Percentiles rank a stretch among this genome's conserved stretches.
Evolutionary conservation across 768 basidiomycete species (phyloP).

Genomic region (Tephrocybe sp.): DNA sequence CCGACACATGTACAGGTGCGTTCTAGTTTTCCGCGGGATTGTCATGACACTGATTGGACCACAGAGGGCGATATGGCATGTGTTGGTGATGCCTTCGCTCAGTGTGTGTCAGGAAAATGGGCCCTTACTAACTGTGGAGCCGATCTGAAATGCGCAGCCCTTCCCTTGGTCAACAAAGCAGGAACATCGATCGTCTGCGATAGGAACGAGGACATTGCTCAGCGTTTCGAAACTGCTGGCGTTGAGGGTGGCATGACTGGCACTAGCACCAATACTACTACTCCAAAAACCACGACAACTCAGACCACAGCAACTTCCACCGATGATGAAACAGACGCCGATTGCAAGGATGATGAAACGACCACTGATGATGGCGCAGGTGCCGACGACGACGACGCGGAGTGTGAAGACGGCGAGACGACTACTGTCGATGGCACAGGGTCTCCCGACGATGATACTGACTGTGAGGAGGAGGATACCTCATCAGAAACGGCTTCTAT

Average conservation of each 20-base stretch:
- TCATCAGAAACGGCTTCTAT: conserved; percentile 9
- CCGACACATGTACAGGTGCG: conserved; percentile 49
- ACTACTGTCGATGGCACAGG: conserved; percentile 7
- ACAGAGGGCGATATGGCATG: conserved; percentile 40
- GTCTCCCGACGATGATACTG: conserved; percentile 1
- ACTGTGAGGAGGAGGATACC: conserved; percentile 8
- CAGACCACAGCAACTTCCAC: conserved; percentile 9
- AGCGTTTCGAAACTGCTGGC: conserved; percentile 41
- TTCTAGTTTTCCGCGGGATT: conserved; percentile 5
- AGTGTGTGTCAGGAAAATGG: conserved; percentile 44
- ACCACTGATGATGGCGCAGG: conserved; percentile 10
- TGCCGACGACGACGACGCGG: not conserved
- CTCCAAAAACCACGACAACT: conserved; percentile 1
- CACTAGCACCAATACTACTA: conserved; percentile 1
- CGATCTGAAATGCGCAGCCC: conserved; percentile 42
- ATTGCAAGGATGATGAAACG: conserved; percentile 9
- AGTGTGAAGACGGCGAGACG: conserved; percentile 7
- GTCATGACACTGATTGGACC: conserved; percentile 26
- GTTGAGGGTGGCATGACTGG: conserved; percentile 38
- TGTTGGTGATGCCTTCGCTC: conserved; percentile 38
- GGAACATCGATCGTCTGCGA: conserved; percentile 49
- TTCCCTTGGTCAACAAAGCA: conserved; percentile 47
- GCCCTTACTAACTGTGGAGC: conserved; percentile 32
- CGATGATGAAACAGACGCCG: conserved; percentile 9
- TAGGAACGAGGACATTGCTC: conserved; percentile 34